Percentiles rank a stretch among this genome's conserved stretches.
Evolutionary conservation across 2,329 filamentous ascomycete genomes (phyloP).

Genomic region (Fulvia fulva): DNA sequence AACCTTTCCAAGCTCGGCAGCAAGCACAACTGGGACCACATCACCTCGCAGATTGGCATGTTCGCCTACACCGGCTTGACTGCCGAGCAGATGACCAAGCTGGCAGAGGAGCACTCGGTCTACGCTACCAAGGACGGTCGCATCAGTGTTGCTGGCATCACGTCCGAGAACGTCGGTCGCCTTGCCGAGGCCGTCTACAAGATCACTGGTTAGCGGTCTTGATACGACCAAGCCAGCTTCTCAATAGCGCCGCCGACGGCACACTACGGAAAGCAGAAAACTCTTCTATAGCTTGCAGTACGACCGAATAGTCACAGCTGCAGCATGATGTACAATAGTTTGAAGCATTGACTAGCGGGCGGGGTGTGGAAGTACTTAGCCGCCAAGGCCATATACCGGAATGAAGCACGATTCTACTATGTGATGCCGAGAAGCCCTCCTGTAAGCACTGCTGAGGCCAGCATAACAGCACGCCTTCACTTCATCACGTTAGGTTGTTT

Average conservation of each 20-base stretch:
- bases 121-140: slow-evolving; percentile 93
- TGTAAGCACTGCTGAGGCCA: no score
- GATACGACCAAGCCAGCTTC: neutral
- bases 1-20: slow-evolving; percentile 93
- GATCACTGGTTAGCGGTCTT: slow-evolving; percentile 52
- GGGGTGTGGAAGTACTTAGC: neutral
- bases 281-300: neutral
- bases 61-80: slow-evolving; percentile 96
- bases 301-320: neutral
- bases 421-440: no score
- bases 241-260: neutral
- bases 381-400: neutral
- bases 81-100: slow-evolving; percentile 81
- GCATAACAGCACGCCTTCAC: no score
- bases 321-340: slow-evolving; percentile 5
- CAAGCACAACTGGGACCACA: slow-evolving; percentile 98
- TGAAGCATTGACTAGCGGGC: neutral
- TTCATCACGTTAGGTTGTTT: neutral
- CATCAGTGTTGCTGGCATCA: slow-evolving; percentile 83
- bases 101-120: slow-evolving; percentile 94
- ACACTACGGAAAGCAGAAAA: neutral
- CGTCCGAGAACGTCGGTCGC: slow-evolving; percentile 70
- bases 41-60: slow-evolving; percentile 98
- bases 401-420: neutral
- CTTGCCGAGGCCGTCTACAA: slow-evolving; percentile 82